phyloP scores from a whole-genome alignment of 2,329 filamentous ascomycete species.

The Dactylellina drechsleri region DNA sequence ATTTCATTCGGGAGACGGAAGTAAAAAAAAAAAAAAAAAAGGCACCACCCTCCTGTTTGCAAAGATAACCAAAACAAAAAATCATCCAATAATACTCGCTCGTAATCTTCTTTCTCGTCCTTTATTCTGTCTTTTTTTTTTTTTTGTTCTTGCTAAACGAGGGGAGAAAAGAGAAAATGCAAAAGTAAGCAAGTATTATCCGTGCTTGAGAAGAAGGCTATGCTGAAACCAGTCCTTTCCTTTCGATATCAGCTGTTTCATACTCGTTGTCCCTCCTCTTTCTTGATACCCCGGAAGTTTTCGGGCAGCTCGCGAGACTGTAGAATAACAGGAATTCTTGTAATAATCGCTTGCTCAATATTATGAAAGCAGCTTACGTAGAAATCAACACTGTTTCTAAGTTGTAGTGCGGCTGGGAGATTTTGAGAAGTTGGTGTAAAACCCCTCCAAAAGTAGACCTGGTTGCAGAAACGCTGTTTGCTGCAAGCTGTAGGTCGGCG shows the following conservation, averaged over 20 bases:
- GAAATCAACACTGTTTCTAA: slow-evolving; percentile 25
- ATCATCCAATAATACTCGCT: slow-evolving; percentile 36
- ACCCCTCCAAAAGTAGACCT: slow-evolving; percentile 47
- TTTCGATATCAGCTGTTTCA: background rate
- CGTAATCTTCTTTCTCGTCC: slow-evolving; percentile 18
- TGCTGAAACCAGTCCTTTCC: slow-evolving; percentile 37
- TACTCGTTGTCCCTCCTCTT: slow-evolving; percentile 32
- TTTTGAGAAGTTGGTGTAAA: slow-evolving; percentile 36
- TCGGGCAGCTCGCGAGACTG: slow-evolving; percentile 25
- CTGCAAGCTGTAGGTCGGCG: slow-evolving; percentile 54
- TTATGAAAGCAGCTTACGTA: slow-evolving; percentile 51
- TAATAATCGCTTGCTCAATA: slow-evolving; percentile 53
- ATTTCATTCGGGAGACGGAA: background rate
- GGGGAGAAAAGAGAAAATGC: slow-evolving; percentile 33
- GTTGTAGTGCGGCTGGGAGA: slow-evolving; percentile 44
- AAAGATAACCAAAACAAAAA: slow-evolving; percentile 32
- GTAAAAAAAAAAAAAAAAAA: slow-evolving; percentile 32
- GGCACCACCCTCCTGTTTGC: slow-evolving; percentile 46
- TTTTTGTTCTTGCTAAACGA: slow-evolving; percentile 15
- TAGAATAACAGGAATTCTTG: slow-evolving; percentile 25
- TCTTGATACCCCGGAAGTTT: slow-evolving; percentile 40
- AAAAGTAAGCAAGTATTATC: slow-evolving; percentile 26
- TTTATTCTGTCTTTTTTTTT: slow-evolving; percentile 20
- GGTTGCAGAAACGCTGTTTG: slow-evolving; percentile 53
- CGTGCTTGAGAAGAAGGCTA: slow-evolving; percentile 37